Base-by-base conservation (phyloP, 1,284 basidiomycete species). In the Irpex rosettiformis region DNA sequence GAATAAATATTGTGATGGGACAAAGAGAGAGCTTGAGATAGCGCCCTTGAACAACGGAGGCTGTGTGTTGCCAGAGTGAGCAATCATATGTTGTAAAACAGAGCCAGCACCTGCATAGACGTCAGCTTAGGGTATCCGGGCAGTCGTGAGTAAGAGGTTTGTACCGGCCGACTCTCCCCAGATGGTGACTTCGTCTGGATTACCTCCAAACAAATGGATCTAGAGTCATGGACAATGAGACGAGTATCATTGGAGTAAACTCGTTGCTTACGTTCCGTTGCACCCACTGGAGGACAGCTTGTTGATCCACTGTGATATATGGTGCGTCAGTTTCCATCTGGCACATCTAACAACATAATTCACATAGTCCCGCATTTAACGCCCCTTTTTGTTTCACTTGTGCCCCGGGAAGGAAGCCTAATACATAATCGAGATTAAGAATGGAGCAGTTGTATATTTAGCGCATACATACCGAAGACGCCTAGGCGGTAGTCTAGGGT, bases 1-100 rank as follows among this genome's bases (percentile, higher is more conserved):
- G 48, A 51, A 51, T 21, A 11, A 8, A 22, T 51, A 51, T 28
- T 51, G 48, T 24, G 48, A 51, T 11, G 48, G 48, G 24, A 51
- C 18, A 24, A 51, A 51, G 48, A 51, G 48, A 2, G 48, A 51
- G 27, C 48, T 51, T 11, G 48, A 51, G 48, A 51, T 51, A 11
- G 48, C 48, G 22, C 48, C 48, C 18, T 51, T 51, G 48, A 51
- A 51, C 22, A 51, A 24, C 7, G 48, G 48, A 27, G 48, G 48
- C 25, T 51, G 48, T 24, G 48, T 51, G 10, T 51, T 51, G 6
- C 48, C 48, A 8, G 16, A 13, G 27, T 51, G 48, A 11, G 48
- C 48, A n/a, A 51, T 28, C 48, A 51, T 51, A 51, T 51, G 48
- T n/a, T 51, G 48, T 25, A 51, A 10, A 11, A 51, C 48, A 11